phyloP scores from a whole-genome alignment of 2,329 filamentous ascomycete genomes.

The Arthrocladium fulminans region DNA sequence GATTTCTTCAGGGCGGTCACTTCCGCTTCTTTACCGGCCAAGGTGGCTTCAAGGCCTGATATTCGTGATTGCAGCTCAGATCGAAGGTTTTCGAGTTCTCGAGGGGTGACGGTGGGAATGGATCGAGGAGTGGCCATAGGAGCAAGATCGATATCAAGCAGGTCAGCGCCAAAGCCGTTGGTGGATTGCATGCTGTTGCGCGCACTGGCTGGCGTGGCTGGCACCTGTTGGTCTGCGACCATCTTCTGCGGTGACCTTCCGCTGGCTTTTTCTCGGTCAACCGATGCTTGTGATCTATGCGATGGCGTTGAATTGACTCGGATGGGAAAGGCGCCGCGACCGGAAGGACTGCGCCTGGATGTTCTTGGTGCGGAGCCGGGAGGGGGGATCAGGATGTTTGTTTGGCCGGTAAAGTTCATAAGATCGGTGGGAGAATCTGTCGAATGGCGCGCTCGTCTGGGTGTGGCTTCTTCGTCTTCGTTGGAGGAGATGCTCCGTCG shows the following conservation, averaged over 20 bases:
- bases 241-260: constrained; percentile 24
- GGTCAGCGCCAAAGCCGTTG: constrained; percentile 25
- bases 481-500: constrained; percentile 26
- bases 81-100: constrained; percentile 87
- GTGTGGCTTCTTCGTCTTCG: constrained; percentile 33
- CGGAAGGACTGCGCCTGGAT: constrained; percentile 30
- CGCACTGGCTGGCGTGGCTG: constrained; percentile 23
- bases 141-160: constrained; percentile 89
- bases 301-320: constrained; percentile 20
- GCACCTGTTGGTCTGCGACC: constrained; percentile 14
- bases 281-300: constrained; percentile 23
- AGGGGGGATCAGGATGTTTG: constrained; percentile 45
- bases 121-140: constrained; percentile 86
- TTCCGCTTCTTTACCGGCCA: constrained; percentile 89
- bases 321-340: constrained; percentile 26
- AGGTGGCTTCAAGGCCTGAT: constrained; percentile 80
- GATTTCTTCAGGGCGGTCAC: constrained; percentile 79
- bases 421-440: constrained; percentile 60
- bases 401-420: constrained; percentile 80
- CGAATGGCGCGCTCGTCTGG: constrained; percentile 39
- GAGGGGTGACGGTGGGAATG: constrained; percentile 79
- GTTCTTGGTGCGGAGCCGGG: constrained; percentile 38
- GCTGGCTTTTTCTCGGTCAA: constrained; percentile 22
- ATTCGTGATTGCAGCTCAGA: constrained; percentile 87
- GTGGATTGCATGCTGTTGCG: constrained; percentile 21